Percentiles rank a stretch among this genome's conserved stretches.
These are phyloP conservation scores for Boletales sp. DNA, from an alignment of 768 basidiomycete genomes.

Conservation along the genomic window DNA sequence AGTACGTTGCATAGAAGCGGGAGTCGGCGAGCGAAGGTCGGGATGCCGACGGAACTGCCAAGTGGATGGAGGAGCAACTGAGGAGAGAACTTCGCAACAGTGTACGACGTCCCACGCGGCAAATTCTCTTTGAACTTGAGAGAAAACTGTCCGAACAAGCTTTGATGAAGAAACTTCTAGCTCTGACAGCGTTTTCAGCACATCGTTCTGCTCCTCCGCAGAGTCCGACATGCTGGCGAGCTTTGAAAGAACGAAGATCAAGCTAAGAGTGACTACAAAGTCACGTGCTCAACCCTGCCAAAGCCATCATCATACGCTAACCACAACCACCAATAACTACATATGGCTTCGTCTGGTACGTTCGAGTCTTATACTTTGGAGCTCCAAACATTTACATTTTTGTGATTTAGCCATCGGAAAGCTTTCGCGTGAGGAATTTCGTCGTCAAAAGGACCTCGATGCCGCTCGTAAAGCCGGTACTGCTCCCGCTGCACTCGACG, in stretches of 20 bases:
- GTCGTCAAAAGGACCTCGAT: conserved; percentile 94
- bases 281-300: conserved; percentile 2
- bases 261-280: background rate
- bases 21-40: conserved; percentile 5
- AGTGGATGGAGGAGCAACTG: conserved; percentile 13
- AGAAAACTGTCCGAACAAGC: conserved; percentile 16
- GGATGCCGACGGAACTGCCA: conserved; percentile 14
- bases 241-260: no score
- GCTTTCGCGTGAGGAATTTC: conserved; percentile 90
- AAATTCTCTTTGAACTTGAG: conserved; percentile 26
- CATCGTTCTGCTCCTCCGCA: conserved; percentile 6
- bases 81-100: conserved; percentile 10
- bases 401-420: conserved; percentile 57
- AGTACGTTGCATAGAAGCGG: background rate
- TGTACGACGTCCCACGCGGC: conserved; percentile 13
- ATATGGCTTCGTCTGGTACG: conserved; percentile 30
- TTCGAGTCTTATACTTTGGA: background rate
- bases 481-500: conserved; percentile 92
- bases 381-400: background rate
- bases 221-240: background rate
- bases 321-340: no score
- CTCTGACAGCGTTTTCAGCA: conserved; percentile 6
- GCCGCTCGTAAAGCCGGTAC: conserved; percentile 98
- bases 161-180: background rate
- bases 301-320: background rate